Evolutionary conservation across 1,284 basidiomycete genomes (phyloP), one percentile per base, ranked within the genome.

Genomic region (Somion occarium): DNA sequence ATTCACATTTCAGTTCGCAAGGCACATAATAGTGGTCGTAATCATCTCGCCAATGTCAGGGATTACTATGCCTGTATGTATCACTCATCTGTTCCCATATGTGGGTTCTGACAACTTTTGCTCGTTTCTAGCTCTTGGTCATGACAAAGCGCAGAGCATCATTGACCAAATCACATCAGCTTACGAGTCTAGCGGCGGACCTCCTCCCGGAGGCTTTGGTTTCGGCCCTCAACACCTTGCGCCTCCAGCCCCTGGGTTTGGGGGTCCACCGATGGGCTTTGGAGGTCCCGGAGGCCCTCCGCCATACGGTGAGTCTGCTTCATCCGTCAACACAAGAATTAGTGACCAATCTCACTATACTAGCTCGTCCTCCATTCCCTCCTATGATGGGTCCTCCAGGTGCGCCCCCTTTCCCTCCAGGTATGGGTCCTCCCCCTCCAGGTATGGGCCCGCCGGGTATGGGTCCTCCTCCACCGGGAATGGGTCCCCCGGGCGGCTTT

Each of bases 1-100:
- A 50, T 48, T 47, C 54, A 53, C 19, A n/a, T 38, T 49, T 50
- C 67, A 92, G 96, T 98, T 30, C 90, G 96, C 58, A 98, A 98
- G 72, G 96, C 96, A 44, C 96, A 99, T 71, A 98, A 98, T 72
- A 93, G 87, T 57, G 96, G 96, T 54, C 80, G 95, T 53, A 99
- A 99, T 71, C 96, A 99, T 67, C 79, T 98, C 39, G 79, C 92
- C 47, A 99, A 99, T 66, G 96, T 99, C 54, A 78, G 93, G 58
- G 96, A 99, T 63, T 99, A 98, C 69, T 99, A 98, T 72, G 91
- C 93, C 25, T 93, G 91, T 93, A 59, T 56, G 88, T 66, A 11
- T n/a, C 13, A n/a, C n/a, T n/a, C n/a, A n/a, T n/a, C n/a, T n/a
- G n/a, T n/a, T 5, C 51, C 38, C 15, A 2, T 42, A 26, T 12